phyloP scores from a whole-genome alignment of 1,284 basidiomycete species.

The Bjerkandera adusta region DNA sequence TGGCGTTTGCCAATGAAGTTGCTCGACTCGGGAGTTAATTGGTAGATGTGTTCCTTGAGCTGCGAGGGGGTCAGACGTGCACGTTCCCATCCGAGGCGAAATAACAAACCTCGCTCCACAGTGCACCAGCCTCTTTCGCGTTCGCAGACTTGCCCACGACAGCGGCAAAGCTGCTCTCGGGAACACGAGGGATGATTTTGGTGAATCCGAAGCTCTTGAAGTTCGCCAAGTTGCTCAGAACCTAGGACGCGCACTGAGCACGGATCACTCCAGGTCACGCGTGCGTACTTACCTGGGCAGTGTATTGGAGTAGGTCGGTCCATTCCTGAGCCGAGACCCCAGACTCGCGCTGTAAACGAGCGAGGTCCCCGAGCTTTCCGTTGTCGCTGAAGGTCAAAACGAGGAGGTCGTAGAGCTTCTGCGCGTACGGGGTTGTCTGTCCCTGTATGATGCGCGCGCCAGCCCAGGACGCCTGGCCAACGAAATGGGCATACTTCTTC shows the following conservation, averaged over 20 bases:
- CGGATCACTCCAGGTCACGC: background rate
- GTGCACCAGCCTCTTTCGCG: conserved; percentile 45
- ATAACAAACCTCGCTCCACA: conserved; percentile 60
- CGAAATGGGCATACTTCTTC: conserved; percentile 73
- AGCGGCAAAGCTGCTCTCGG: conserved; percentile 56
- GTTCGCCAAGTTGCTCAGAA: conserved; percentile 75
- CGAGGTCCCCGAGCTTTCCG: conserved; percentile 57
- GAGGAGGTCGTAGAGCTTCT: conserved; percentile 66
- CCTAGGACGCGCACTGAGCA: conserved; percentile 36
- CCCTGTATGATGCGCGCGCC: conserved; percentile 80
- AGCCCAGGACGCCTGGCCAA: conserved; percentile 74
- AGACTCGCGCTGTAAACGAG: conserved; percentile 48
- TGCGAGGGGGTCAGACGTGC: conserved; percentile 10
- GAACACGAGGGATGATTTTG: conserved; percentile 75
- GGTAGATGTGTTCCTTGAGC: conserved; percentile 75
- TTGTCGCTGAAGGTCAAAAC: conserved; percentile 64
- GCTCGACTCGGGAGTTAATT: conserved; percentile 55
- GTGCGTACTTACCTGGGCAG: conserved; percentile 53
- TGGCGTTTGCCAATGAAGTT: conserved; percentile 78
- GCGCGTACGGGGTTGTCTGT: conserved; percentile 70
- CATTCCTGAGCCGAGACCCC: conserved; percentile 60
- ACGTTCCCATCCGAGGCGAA: background rate
- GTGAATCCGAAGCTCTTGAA: conserved; percentile 81
- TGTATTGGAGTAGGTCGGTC: conserved; percentile 68
- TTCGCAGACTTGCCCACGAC: conserved; percentile 63